Base-by-base conservation (phyloP, 306 rosid species). In the Sophora flavescens region DNA sequence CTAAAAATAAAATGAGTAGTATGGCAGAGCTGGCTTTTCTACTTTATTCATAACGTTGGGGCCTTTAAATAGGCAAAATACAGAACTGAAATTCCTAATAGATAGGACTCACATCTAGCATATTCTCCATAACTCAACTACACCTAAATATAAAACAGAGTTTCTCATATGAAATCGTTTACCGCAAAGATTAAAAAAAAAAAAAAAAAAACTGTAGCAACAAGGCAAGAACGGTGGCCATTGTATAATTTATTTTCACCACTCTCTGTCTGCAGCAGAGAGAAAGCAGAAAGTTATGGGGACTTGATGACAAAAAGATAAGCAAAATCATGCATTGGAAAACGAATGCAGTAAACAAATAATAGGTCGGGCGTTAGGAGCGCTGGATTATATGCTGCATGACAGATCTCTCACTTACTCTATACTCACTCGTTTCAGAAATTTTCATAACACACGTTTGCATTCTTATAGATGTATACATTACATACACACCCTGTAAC, bases 321-420 rank as follows among this genome's bases (percentile, higher is more conserved):
- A 68, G 70, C 77, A 57, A 54, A 6, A 41, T 48, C 41, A 17
- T 80, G 80, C 80, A 73, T 79, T 60, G 89, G 85, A 79, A 81
- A 81, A 56, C 50, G 74, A 76, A 75, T 50, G 58, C 45, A 81
- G 61, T 64, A 60, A 85, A 83, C 0, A 9, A 41, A 79, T 75
- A 68, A 59, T 54, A 77, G 80, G 81, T 73, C 65, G 75, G 79
- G 86, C 53, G 78, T 81, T 81, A 75, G 78, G 6, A 73, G 75
- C 57, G 77, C 80, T 78, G 36, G 48, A 30, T 22, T 22, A 22
- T 33, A 57, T 35, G 62, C 2, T 75, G 54, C 44, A 17, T 42
- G 67, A 63, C 59, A 48, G 57, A 17, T 39, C 39, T 5, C n/a
- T n/a, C 18, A 26, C 33, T 63, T 30, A 1, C 42, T 42, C 76